Base-by-base conservation (phyloP, 495 filamentous ascomycete species). In the Monascus purpureus region DNA sequence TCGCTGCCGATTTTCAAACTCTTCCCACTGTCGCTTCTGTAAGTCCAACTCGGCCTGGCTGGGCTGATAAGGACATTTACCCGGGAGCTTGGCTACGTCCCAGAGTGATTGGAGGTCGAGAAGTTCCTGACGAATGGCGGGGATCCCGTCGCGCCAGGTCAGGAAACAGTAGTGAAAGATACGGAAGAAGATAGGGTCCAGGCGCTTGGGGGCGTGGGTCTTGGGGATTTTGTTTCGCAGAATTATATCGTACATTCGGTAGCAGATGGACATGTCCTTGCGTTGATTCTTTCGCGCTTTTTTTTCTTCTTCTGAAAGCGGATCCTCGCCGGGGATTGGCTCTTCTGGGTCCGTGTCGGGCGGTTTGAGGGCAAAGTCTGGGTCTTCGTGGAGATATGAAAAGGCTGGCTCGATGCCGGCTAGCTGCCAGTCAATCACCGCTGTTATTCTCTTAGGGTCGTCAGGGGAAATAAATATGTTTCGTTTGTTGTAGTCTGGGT, bases 381-480 rank as follows among this genome's bases (percentile, higher is more conserved):
- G 55, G 1, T 39, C 37, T 32, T 61, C 50, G 36, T 54, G 46
- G 17, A 46, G 41, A 34, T 56, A 57, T 6, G 42, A 36, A 32
- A 62, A 61, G 16, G 50, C 47, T 8, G 57, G 59, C 33, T 59
- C 47, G 31, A 63, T 52, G 27, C 48, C 52, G 2, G 53, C 33
- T 17, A 43, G 48, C 43, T 64, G 50, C 59, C 58, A 61, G 33
- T 64, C 60, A 22, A 66, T 51, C 1, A 66, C 31, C 16, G 44
- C 42, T 2, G 55, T 58, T 8, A 67, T 47, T 48, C 8, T 5
- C n/a, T 55, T 52, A 27, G 52, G 61, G 8, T 63, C 57, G 2
- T 53, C 38, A 15, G 44, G 40, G 18, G 54, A 61, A 26, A 67
- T 50, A 32, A 46, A 63, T 27, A 65, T 63, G 25, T 65, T 63